These are phyloP conservation scores for Globisporangium irregulare DNA, from an alignment of 352 stramenopile species.

Conservation along the genomic window DNA sequence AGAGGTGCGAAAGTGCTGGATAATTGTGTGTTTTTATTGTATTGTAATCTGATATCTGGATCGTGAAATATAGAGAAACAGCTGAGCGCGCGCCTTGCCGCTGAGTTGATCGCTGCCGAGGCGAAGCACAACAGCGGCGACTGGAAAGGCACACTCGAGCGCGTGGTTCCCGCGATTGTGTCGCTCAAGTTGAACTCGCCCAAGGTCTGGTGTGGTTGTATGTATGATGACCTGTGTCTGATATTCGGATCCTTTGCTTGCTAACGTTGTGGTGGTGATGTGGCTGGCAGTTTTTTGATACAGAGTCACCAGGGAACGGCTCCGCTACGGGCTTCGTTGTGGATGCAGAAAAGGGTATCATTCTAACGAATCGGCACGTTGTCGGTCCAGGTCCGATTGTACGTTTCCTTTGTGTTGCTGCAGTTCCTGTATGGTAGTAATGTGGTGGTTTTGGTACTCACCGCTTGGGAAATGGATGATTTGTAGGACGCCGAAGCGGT, in stretches of 20 bases:
- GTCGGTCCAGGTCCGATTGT: slow-evolving; percentile 84
- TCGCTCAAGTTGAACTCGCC: slow-evolving; percentile 88
- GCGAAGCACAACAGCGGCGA: slow-evolving; percentile 61
- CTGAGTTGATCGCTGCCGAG: slow-evolving; percentile 66
- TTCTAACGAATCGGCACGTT: slow-evolving; percentile 93
- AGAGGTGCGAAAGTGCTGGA: slow-evolving; percentile 19
- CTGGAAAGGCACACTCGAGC: slow-evolving; percentile 85
- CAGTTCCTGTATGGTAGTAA: background rate
- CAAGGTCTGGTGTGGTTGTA: slow-evolving; percentile 41
- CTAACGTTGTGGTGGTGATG: background rate
- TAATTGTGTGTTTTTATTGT: background rate
- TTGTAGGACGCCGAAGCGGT: slow-evolving; percentile 82
- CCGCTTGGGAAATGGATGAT: slow-evolving; percentile 1
- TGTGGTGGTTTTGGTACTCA: background rate
- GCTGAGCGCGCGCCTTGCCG: slow-evolving; percentile 59
- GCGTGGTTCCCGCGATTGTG: slow-evolving; percentile 82
- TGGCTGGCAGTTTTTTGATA: slow-evolving; percentile 84
- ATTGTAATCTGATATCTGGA: background rate
- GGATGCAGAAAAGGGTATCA: slow-evolving; percentile 88
- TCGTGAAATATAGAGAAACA: slow-evolving; percentile 37
- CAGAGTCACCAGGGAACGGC: slow-evolving; percentile 81
- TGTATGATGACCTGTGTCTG: background rate
- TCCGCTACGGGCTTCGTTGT: slow-evolving; percentile 93
- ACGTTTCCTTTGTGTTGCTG: slow-evolving; percentile 18
- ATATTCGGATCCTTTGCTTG: background rate